These are phyloP conservation scores for Bimuria novae-zelandiae DNA, from an alignment of 2,329 filamentous ascomycete genomes.

Conservation along the genomic window DNA sequence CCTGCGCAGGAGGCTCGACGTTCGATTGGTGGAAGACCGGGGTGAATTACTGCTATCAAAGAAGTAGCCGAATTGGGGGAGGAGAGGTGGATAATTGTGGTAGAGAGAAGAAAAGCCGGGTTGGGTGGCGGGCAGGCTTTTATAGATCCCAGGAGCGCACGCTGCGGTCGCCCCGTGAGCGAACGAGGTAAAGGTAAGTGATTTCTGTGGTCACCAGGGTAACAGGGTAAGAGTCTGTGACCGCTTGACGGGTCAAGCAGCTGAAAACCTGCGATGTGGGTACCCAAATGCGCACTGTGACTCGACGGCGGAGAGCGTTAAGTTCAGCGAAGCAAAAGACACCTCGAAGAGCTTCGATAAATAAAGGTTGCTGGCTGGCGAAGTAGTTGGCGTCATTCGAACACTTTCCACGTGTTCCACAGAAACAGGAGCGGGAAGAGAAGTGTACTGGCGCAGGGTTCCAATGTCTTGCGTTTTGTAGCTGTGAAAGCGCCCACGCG, in stretches of 20 bases:
- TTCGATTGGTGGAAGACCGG: background rate
- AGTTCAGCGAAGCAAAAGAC: background rate
- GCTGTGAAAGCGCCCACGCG: background rate
- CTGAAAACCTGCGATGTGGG: background rate
- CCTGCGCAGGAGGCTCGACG: background rate
- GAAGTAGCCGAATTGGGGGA: too few species aligned
- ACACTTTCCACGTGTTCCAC: background rate
- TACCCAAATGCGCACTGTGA: background rate
- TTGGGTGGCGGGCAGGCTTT: background rate
- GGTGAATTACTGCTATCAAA: too few species aligned
- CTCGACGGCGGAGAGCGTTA: background rate
- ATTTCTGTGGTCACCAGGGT: background rate
- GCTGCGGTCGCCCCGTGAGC: background rate
- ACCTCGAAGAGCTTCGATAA: background rate
- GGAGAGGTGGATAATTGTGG: background rate
- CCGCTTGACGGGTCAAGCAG: background rate
- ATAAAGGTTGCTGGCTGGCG: background rate
- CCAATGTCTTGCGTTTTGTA: background rate
- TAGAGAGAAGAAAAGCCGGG: background rate
- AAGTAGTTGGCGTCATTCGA: background rate
- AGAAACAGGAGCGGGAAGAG: background rate
- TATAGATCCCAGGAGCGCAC: background rate
- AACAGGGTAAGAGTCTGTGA: background rate
- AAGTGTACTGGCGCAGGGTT: background rate
- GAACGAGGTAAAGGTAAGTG: background rate